Conservation (phyloP, 164 flowering plant genomes). For the Berberis vulgaris region DNA sequence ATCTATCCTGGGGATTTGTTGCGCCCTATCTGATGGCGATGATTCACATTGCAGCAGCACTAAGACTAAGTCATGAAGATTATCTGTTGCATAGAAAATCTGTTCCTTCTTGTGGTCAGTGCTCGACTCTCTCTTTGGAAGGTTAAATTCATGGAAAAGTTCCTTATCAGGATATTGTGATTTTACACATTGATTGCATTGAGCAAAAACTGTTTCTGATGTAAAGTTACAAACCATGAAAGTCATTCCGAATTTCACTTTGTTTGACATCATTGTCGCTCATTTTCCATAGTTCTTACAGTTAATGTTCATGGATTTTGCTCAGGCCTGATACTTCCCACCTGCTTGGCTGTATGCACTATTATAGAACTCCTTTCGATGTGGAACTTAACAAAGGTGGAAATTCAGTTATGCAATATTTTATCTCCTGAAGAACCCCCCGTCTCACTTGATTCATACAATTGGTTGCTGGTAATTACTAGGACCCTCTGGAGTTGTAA, state of each 20-base stretch:
- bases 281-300: neutral
- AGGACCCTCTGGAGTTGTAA: neutral
- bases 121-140: conserved; percentile 11
- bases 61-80: no score
- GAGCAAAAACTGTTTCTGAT: no score
- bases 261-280: neutral
- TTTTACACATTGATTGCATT: no score
- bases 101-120: conserved; percentile 52
- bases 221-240: neutral
- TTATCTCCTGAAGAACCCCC: conserved; percentile 87
- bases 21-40: no score
- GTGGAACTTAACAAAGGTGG: conserved; percentile 96
- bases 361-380: conserved; percentile 68
- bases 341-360: conserved; percentile 56
- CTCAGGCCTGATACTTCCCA: conserved; percentile 58
- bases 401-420: conserved; percentile 84
- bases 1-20: no score
- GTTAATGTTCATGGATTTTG: conserved; percentile 8
- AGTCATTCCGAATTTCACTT: neutral
- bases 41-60: no score
- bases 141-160: no score
- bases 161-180: no score
- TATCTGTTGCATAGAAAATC: conserved; percentile 1
- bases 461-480: conserved; percentile 81
- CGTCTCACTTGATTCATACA: conserved; percentile 76